Percentiles rank a stretch among this genome's conserved stretches.
Evolutionary conservation across 768 basidiomycete species (phyloP).

Genomic region (Tulasnella sp.): DNA sequence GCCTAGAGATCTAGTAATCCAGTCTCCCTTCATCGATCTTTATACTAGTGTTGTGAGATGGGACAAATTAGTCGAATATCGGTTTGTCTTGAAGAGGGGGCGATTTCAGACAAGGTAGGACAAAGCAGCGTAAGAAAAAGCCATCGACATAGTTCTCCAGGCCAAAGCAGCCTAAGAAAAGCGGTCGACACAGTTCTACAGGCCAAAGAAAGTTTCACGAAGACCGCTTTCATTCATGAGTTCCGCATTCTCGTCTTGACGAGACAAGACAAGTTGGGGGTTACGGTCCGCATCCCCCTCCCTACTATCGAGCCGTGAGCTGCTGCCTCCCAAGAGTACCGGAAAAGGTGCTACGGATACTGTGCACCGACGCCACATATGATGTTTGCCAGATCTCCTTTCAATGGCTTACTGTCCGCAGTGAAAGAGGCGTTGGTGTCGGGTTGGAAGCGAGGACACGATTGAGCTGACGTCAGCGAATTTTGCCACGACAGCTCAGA

Average conservation of each 20-base stretch:
- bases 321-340: too few species aligned
- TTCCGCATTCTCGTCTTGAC: too few species aligned
- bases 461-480: constrained; percentile 8
- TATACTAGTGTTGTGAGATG: not conserved
- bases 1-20: not conserved
- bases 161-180: too few species aligned
- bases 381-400: too few species aligned
- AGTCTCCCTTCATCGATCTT: not conserved
- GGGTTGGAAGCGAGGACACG: not conserved
- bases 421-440: not conserved
- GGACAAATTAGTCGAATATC: not conserved
- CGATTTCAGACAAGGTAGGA: not conserved
- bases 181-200: not conserved
- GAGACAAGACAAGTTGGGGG: too few species aligned
- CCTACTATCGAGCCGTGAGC: too few species aligned
- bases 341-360: too few species aligned
- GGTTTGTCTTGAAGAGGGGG: not conserved
- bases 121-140: not conserved
- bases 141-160: not conserved
- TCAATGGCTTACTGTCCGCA: too few species aligned
- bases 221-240: too few species aligned
- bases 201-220: too few species aligned
- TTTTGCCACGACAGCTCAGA: not conserved
- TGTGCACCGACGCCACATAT: too few species aligned
- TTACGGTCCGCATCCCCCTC: too few species aligned